phyloP scores from a whole-genome alignment of 306 rosid species.

The Cotoneaster glaucophyllus region DNA sequence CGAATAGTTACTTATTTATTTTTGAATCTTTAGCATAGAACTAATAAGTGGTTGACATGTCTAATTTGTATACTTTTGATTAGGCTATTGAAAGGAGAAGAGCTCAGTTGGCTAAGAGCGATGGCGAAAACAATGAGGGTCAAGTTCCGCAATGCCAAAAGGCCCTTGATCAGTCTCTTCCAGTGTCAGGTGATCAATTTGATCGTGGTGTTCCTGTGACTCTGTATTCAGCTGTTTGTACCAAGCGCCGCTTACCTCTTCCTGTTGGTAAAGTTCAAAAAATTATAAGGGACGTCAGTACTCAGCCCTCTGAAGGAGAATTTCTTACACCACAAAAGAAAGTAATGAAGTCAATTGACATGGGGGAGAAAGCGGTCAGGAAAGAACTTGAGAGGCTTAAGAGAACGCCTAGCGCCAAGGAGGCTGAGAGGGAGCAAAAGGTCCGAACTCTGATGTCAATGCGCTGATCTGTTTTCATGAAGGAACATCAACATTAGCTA shows the following conservation, averaged over 20 bases:
- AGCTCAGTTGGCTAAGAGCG: conserved; percentile 34
- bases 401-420: conserved; percentile 63
- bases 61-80: not conserved
- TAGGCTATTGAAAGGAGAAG: conserved; percentile 81
- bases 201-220: conserved; percentile 15
- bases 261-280: conserved; percentile 35
- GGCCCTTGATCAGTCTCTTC: too few species aligned
- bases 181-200: too few species aligned
- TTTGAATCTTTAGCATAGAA: not conserved
- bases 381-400: conserved; percentile 59
- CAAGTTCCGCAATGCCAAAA: not conserved
- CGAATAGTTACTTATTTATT: not conserved
- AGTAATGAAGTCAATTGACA: conserved; percentile 55
- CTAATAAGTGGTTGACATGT: not conserved
- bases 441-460: conserved; percentile 72
- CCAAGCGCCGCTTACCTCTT: conserved; percentile 6
- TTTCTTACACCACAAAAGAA: conserved; percentile 70
- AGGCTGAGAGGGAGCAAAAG: conserved; percentile 59
- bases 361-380: conserved; percentile 52
- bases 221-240: conserved; percentile 12
- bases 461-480: conserved; percentile 44
- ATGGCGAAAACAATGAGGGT: conserved; percentile 33
- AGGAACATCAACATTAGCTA: not conserved
- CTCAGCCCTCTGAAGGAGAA: conserved; percentile 27
- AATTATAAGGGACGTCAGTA: conserved; percentile 36